phyloP scores from a whole-genome alignment of 2,329 filamentous ascomycete genomes.

The Phaeosphaeria sp. region DNA sequence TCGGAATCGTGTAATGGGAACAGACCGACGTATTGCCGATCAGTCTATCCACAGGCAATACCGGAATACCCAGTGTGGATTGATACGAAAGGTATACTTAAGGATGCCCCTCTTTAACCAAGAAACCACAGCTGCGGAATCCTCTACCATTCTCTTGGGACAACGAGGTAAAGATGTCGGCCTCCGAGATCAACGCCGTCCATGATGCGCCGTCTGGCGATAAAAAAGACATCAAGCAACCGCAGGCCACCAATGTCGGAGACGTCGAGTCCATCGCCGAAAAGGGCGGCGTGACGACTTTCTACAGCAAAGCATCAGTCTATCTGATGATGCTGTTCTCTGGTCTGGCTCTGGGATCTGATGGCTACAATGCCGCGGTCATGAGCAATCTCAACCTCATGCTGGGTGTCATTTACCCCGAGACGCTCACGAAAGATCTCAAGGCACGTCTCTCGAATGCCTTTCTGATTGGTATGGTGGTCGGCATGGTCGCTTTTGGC shows the following conservation, averaged over 20 bases:
- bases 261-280: conserved; percentile 8
- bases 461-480: conserved; percentile 44
- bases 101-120: not conserved
- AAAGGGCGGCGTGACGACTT: conserved; percentile 18
- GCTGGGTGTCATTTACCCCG: conserved; percentile 40
- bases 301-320: conserved; percentile 39
- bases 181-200: not conserved
- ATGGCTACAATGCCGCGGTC: conserved; percentile 46
- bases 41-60: not conserved
- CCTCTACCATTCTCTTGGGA: not conserved
- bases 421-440: conserved; percentile 31
- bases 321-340: conserved; percentile 46
- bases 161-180: not conserved
- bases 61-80: not conserved
- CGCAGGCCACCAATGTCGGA: not conserved
- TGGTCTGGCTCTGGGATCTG: conserved; percentile 43
- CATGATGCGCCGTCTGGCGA: not conserved
- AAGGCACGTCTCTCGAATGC: conserved; percentile 43
- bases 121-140: not conserved
- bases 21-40: not conserved
- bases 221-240: not conserved
- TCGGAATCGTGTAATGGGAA: not conserved
- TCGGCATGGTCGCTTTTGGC: conserved; percentile 45
- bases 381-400: conserved; percentile 44
- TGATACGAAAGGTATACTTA: not conserved